Conservation (phyloP, 2,329 filamentous ascomycete genomes). For the Geoglossum cookeanum region DNA sequence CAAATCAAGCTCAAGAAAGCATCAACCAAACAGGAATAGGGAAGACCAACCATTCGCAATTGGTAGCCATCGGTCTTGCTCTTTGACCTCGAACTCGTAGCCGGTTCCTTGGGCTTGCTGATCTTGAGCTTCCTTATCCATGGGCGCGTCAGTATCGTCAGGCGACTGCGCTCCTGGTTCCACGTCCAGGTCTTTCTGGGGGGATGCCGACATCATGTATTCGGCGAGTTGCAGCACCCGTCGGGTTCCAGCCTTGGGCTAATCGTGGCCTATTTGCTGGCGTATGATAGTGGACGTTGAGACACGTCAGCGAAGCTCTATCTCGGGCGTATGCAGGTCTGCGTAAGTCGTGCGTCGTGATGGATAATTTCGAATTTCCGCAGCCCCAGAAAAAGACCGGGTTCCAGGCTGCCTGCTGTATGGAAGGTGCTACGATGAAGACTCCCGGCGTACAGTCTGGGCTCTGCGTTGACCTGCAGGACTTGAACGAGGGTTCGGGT, state of each 20-base stretch:
- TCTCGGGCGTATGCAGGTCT: conserved; percentile 3
- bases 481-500: neutral
- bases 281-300: neutral
- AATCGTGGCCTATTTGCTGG: conserved; percentile 1
- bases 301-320: neutral
- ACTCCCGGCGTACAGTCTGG: neutral
- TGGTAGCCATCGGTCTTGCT: conserved; percentile 97
- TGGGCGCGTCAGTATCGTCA: conserved; percentile 52
- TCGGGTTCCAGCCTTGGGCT: conserved; percentile 4
- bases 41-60: conserved; percentile 96
- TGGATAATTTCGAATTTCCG: neutral
- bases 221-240: conserved; percentile 34
- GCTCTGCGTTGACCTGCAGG: neutral
- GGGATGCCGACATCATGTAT: conserved; percentile 87
- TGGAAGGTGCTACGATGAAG: neutral
- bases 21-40: conserved; percentile 15
- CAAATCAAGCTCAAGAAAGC: conserved; percentile 2
- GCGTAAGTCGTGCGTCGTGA: conserved; percentile 2
- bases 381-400: neutral
- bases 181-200: conserved; percentile 66
- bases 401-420: neutral
- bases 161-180: conserved; percentile 83
- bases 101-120: conserved; percentile 55
- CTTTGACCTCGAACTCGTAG: conserved; percentile 97
- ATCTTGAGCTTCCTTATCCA: conserved; percentile 67